A percentile compares a stretch with the other conserved stretches of the same genome.
These are phyloP conservation scores for Pythium utonaiense DNA, from an alignment of 352 stramenopile genomes.

Conservation along the genomic window DNA sequence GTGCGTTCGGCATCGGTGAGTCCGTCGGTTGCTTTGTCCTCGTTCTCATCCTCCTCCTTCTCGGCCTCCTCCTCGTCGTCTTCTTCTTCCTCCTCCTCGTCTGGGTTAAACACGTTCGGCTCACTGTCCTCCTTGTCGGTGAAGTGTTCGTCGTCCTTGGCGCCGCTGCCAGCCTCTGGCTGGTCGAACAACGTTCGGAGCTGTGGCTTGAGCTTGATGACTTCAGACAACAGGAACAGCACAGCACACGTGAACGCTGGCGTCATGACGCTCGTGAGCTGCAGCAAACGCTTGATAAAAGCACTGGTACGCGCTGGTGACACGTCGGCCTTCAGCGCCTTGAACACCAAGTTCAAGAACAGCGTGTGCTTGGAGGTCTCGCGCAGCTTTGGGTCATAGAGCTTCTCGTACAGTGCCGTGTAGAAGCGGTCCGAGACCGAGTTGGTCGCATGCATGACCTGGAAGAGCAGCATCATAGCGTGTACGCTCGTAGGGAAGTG, in stretches of 20 bases:
- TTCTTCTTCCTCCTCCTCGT: constrained; percentile 29
- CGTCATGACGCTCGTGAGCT: constrained; percentile 77
- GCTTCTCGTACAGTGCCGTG: constrained; percentile 94
- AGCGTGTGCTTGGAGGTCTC: constrained; percentile 94
- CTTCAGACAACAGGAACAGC: constrained; percentile 95
- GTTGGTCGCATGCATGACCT: constrained; percentile 85
- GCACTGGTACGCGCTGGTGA: constrained; percentile 78
- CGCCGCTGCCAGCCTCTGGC: constrained; percentile 29
- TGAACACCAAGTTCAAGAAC: constrained; percentile 98
- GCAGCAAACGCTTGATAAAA: constrained; percentile 93
- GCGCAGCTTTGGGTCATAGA: constrained; percentile 86
- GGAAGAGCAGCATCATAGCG: constrained; percentile 95
- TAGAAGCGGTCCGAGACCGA: constrained; percentile 96
- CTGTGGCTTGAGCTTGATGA: constrained; percentile 84
- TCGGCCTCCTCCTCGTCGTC: constrained; percentile 32
- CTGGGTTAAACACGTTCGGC: constrained; percentile 25
- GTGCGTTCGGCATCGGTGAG: constrained; percentile 50
- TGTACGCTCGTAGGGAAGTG: constrained; percentile 95
- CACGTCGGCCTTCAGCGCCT: constrained; percentile 94
- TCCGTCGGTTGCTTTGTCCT: constrained; percentile 31
- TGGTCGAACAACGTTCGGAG: constrained; percentile 71
- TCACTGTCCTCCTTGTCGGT: constrained; percentile 35
- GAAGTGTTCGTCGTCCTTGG: constrained; percentile 55
- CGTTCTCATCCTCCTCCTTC: constrained; percentile 26
- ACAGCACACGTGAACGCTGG: constrained; percentile 90